Base-by-base conservation (phyloP, 306 rosid genomes). In the Cicer judaicum region DNA sequence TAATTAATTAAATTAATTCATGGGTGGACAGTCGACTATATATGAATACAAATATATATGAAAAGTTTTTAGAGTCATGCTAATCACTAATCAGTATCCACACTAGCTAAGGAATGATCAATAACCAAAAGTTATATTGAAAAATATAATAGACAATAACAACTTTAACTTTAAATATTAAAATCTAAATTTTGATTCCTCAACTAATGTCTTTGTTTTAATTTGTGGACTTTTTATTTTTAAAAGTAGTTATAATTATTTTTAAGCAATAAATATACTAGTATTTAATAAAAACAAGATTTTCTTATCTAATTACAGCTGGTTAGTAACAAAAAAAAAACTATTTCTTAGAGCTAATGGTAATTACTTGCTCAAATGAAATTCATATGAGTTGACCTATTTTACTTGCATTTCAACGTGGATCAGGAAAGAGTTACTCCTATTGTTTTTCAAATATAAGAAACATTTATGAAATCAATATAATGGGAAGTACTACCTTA, bases 401-500 rank as follows among this genome's bases (percentile, higher is more conserved):
- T 66, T 68, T 47, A 29, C 34, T 71, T 36, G 6, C 11, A 40
- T 40, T 72, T 59, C 12, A 24, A 24, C 39, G 4, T 57, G 61
- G 36, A 18, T 18, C 2, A 57, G 44, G 29, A 24, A 24, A 24
- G 29, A 24, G 29, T 24, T 24, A 24, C 3, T 24, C 2, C 29
- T 24, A 24, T 65, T 65, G 50, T 64, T 50, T 43, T 38, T 47
- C 0, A 21, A 14, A 3, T 43, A 18, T 47, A 0, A 21, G 19
- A 3, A 71, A 11, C 48, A 73, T 79, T 77, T 39, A 0, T 49
- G 1, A 6, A 67, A 19, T 59, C n/a, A 78, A 73, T 63, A 38
- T 46, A 57, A 14, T 63, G 78, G 41, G 68, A 60, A 14, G 74
- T 80, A 41, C 79, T 78, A 24, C 29, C 29, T 24, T 24, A 24